Base-by-base conservation (phyloP, 345 rosid genomes). In the Rhodamnia argentea region DNA sequence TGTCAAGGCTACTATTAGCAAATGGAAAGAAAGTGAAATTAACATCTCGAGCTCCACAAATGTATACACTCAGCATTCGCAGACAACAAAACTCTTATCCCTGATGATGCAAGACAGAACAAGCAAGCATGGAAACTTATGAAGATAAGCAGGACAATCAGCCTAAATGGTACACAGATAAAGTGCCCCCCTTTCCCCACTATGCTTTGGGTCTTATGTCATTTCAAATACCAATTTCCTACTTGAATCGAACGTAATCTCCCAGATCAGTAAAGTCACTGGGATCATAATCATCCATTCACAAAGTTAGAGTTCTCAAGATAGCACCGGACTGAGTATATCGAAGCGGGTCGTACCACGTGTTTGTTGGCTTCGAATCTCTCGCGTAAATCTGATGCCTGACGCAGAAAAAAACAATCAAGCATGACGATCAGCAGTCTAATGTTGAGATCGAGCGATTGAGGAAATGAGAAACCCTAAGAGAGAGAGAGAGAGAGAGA, bases 311-410 rank as follows among this genome's bases (percentile, higher is more conserved):
- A 64, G 24, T 32, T 64, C 78, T 32, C 78, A 18, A 64, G 44
- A 64, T 16, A 32, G 78, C 78, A 64, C 78, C 78, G 18, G 44
- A 51, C 15, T 23, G 84, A 86, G 85, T 55, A 27, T 5, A 59
- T 44, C 75, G 70, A 83, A 52, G 58, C 53, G 86, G 55, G 85
- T 90, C 94, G 70, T 87, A 97, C 99, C 99, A 96, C 95, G 64
- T 93, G 89, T 82, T 90, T 96, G 92, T 96, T 93, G 85, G 94
- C 96, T 50, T 96, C 98, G 87, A 97, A 97, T 88, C 87, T 94
- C 90, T 92, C 94, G 10, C 99, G 98, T 85, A 97, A 93, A 59
- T 92, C 93, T 47, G 92, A 92, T 23, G 99, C 98, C 99, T 96
- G 88, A 16, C 52, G 16, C 52, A 26, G 9, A 20, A 54, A 84